Base-by-base conservation (phyloP, 2,329 filamentous ascomycete genomes). In the Fusarium sp. region DNA sequence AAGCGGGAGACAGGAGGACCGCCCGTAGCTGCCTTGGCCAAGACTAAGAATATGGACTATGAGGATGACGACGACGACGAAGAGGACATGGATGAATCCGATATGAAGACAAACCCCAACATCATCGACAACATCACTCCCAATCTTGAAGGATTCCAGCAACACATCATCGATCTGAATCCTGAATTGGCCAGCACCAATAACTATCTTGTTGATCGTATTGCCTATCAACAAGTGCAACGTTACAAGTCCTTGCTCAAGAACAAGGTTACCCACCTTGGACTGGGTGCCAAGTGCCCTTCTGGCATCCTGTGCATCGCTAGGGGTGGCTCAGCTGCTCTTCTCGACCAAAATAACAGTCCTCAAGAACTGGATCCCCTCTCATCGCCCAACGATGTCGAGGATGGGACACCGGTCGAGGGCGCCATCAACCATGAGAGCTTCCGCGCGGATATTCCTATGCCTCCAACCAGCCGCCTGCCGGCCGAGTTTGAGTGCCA, bases 401-500 rank as follows among this genome's bases (percentile, higher is more conserved):
- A 91, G 16, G 92, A 93, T 60, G 87, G 88, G n/a, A 90, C 89
- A n/a, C 86, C 87, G 6, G 86, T 88, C 2, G 94, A 97, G 75
- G 92, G 91, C 2, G 87, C 89, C 5, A 90, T 95, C 55, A 91
- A 87, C 14, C 85, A 89, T 11, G 93, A 95, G 20, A 92, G 91
- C 71, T 97, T 98, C 78, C 94, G 95, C 0, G 83, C 84, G 5
- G 94, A 94, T 24, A 94, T 98, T 6, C 94, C 94, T 8, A 89
- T 94, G 82, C 95, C 95, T 7, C 94, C 94, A 2, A 92, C 94
- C 3, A 88, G 86, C 66, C 89, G 89, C 17, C 87, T 98, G 8
- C 95, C 95, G 1, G 94, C 95, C 5, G 92, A 96, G 78, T 96
- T 98, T 70, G 95, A 98, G 84, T 98, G 95, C 75, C 92, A 93